Percentiles rank a stretch among this genome's conserved stretches.
phyloP scores from a whole-genome alignment of 2,329 filamentous ascomycete species.

The Aspergillus neoniger region DNA sequence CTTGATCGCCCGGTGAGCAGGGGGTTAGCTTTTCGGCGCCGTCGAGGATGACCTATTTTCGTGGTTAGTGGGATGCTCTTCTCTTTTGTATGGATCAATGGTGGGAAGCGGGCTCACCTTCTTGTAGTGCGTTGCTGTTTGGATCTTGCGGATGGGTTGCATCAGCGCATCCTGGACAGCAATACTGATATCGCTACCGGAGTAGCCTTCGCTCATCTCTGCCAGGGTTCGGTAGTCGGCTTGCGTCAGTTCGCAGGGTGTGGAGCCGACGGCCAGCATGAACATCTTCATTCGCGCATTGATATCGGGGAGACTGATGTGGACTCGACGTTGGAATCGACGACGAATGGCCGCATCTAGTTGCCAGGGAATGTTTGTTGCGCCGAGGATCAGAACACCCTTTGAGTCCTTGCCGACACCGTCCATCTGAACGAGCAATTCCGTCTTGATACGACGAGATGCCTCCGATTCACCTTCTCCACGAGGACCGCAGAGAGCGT shows the following conservation, averaged over 20 bases:
- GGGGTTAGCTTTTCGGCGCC: conserved; percentile 67
- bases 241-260: conserved; percentile 77
- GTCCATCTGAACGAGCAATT: conserved; percentile 98
- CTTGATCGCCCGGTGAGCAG: conserved; percentile 86
- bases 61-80: conserved; percentile 9
- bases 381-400: conserved; percentile 90
- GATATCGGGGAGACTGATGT: conserved; percentile 87
- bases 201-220: conserved; percentile 86
- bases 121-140: conserved; percentile 97
- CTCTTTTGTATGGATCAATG: not conserved
- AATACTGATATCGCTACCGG: conserved; percentile 92
- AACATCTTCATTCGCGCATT: conserved; percentile 93
- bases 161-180: conserved; percentile 95
- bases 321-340: conserved; percentile 93
- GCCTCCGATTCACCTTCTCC: conserved; percentile 97
- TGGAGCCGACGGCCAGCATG: conserved; percentile 89
- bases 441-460: conserved; percentile 95
- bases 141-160: conserved; percentile 95
- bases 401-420: conserved; percentile 95
- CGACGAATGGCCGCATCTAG: conserved; percentile 92
- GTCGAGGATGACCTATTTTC: conserved; percentile 67
- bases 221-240: conserved; percentile 80
- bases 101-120: conserved; percentile 57
- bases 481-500: conserved; percentile 90
- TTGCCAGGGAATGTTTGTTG: conserved; percentile 99